Base-by-base conservation (phyloP, 441 rosid species). In the Corymbia citriodora region DNA sequence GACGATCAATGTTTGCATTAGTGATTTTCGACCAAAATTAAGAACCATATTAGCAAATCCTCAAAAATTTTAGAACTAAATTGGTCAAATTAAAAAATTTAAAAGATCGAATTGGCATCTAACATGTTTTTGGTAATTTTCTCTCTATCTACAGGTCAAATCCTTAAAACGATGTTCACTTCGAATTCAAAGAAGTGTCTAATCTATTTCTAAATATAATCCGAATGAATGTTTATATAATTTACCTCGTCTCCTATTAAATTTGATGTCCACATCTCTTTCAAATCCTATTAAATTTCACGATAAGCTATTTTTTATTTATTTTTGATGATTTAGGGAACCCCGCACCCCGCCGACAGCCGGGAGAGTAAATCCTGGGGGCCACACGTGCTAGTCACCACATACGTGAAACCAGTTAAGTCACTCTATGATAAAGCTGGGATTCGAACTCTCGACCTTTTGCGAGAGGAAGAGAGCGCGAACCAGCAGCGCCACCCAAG, bases 141-240 rank as follows among this genome's bases (percentile, higher is more conserved):
- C 11, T 10, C 8, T 36, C 4, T 18, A 18, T 72, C 1, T 19
- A 0, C 9, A 0, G 36, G 72, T 65, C 72, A n/a, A 65, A 65
- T 65, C 36, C n/a, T 65, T 65, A 68, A 31, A 23, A 31, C 31
- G 65, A 31, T 17, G 45, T 68, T 68, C 10, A 31, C 45, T 68
- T 33, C 4, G 1, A 68, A 68, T 33, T 68, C 36, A 68, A 68
- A 31, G 79, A 17, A 9, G 79, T 31, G 79, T 17, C 2, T 18
- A 33, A 70, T 70, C 79, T 45, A 31, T 70, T 70, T 70, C 33
- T 33, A 21, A 70, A 70, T 70, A 18, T 31, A 17, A 70, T 70
- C 0, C 36, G 79, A 31, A 70, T 31, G 45, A 70, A 9, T 14
- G 45, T 70, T 70, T 17, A 70, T 40, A 40, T 79, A 79, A 40